Evolutionary conservation across 768 basidiomycete genomes (phyloP), one percentile per base, ranked within the genome.

Genomic region (Tricholoma terreum): DNA sequence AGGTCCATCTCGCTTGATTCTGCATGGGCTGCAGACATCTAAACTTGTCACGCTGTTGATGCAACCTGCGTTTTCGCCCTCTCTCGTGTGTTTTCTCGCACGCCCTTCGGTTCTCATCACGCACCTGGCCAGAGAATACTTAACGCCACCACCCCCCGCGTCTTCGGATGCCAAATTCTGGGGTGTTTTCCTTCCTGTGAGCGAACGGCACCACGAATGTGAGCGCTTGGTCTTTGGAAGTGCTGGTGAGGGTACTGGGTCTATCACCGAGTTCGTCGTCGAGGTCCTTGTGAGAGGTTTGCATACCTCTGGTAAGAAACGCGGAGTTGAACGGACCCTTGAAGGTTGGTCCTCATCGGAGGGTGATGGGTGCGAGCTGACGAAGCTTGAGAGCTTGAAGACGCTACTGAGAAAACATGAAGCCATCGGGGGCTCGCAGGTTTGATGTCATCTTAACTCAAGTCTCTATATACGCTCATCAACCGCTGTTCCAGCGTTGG

Each of bases 121-220:
- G 6, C 83, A 92, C 65, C 73, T 98, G 50, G 80, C 89, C 1
- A 78, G 75, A 24, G 83, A 84, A 7, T 94, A 91, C 67, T 77
- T 91, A 46, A 82, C 84, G 1, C 82, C 80, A 0, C 91, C 92
- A 0, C 88, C 90, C 1, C 83, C 88, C 7, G 72, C 76, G 38
- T 81, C 84, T 8, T 63, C 81, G 0, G 73, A 78, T n/a, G 74
- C 80, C 34, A 90, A 90, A 65, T 95, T 94, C 72, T 94, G 89
- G 90, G 75, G 77, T 35, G 77, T 92, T 10, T 90, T 95, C 64
- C 69, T 84, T 7, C 87, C 90, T 0, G 68, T 90, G 56, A 82
- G 85, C 54, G 85, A 84, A 67, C 80, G 87, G 22, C 68, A 63
- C 3, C 71, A 80, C 55, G 85, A 93, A 61, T 78, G 79, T 40